Conservation (phyloP, 345 rosid species). For the Citrus inodora region DNA sequence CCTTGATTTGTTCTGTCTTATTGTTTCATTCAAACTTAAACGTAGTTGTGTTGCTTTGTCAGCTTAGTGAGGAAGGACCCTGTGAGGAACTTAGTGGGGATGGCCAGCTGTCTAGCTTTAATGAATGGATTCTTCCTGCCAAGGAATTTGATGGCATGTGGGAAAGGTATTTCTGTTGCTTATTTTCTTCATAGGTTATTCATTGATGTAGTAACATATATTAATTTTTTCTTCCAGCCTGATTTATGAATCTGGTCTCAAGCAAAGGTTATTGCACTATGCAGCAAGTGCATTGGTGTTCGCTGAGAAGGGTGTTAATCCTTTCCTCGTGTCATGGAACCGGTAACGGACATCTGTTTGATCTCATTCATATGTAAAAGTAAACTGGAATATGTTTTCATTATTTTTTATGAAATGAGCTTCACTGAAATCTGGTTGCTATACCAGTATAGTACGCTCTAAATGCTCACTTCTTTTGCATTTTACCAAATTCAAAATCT, state of each 20-base stretch:
- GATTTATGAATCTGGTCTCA: constrained; percentile 88
- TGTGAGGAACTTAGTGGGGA: constrained; percentile 79
- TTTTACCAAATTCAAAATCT: not conserved
- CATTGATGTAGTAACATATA: not conserved
- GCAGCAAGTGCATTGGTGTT: constrained; percentile 91
- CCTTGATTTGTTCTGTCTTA: not conserved
- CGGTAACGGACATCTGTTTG: constrained; percentile 47
- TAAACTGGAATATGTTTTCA: not conserved
- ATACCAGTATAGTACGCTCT: not conserved
- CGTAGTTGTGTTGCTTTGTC: constrained; percentile 21
- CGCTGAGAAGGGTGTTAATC: constrained; percentile 87
- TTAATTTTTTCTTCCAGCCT: constrained; percentile 50
- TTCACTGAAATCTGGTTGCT: not conserved
- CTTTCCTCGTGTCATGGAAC: constrained; percentile 92
- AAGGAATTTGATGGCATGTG: constrained; percentile 98
- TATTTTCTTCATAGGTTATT: not conserved
- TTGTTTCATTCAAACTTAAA: not conserved
- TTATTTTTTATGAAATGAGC: not conserved
- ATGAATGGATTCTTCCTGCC: constrained; percentile 97
- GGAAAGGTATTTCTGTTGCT: constrained; percentile 70
- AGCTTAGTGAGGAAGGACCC: constrained; percentile 97
- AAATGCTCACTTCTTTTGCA: not conserved
- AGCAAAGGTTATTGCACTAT: constrained; percentile 83
- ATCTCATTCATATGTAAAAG: not conserved
- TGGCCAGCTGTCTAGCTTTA: constrained; percentile 85